Evolutionary conservation across 495 filamentous ascomycete species (phyloP).

Genomic region (Talaromyces proteolyticus): DNA sequence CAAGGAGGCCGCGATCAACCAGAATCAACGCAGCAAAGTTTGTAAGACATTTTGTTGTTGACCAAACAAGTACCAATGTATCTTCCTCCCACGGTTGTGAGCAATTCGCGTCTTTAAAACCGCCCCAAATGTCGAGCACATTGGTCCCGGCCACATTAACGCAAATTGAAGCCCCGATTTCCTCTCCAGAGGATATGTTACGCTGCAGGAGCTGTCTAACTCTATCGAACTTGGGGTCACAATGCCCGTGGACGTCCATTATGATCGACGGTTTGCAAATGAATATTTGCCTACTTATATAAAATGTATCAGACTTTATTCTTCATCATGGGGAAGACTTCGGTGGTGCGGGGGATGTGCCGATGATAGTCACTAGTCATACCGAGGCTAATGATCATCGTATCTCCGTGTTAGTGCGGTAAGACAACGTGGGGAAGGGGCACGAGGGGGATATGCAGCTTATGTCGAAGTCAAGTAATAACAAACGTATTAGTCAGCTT

Average conservation of each 20-base stretch:
- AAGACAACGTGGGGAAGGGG: too few relatives aligned
- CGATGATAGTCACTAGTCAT: too few relatives aligned
- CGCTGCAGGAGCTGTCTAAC: slow-evolving; percentile 25
- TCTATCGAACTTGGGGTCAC: slow-evolving; percentile 26
- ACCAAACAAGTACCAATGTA: slow-evolving; percentile 36
- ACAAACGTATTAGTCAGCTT: too few relatives aligned
- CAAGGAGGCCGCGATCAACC: slow-evolving; percentile 31
- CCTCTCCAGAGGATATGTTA: slow-evolving; percentile 20
- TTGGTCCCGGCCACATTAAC: slow-evolving; percentile 34
- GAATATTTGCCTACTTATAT: too few relatives aligned
- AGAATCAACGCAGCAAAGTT: slow-evolving; percentile 30
- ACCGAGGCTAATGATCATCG: too few relatives aligned
- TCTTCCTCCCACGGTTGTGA: slow-evolving; percentile 30
- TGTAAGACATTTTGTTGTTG: slow-evolving; percentile 32
- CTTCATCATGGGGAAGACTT: too few relatives aligned
- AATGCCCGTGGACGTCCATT: slow-evolving; percentile 24
- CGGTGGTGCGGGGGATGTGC: too few relatives aligned
- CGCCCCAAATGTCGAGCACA: slow-evolving; percentile 43
- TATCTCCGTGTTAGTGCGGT: too few relatives aligned
- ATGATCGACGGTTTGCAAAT: slow-evolving; percentile 19
- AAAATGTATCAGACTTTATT: too few relatives aligned
- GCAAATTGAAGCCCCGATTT: slow-evolving; percentile 36
- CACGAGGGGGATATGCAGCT: too few relatives aligned
- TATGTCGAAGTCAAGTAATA: too few relatives aligned
- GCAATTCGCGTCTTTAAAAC: slow-evolving; percentile 20